Conservation (phyloP, 2,329 filamentous ascomycete genomes). For the Ascochyta pisi region DNA sequence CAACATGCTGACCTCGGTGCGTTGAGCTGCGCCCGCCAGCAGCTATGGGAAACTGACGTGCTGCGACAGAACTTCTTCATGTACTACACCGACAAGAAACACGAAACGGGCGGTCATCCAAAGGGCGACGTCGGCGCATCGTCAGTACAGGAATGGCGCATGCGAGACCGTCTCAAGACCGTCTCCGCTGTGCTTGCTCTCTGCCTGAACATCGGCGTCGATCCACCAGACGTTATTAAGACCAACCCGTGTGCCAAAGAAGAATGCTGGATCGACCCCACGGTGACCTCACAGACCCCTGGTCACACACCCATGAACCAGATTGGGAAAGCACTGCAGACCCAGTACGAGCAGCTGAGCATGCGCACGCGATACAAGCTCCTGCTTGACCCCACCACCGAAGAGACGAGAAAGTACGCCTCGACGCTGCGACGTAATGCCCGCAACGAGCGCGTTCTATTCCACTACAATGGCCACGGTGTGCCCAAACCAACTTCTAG, state of each 20-base stretch:
- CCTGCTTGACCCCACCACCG: constrained; percentile 92
- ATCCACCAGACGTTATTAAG: constrained; percentile 95
- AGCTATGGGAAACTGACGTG: constrained; percentile 13
- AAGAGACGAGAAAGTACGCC: constrained; percentile 97
- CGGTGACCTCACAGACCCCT: constrained; percentile 72
- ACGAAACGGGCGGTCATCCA: constrained; percentile 91
- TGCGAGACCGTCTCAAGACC: constrained; percentile 95
- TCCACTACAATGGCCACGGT: constrained; percentile 98
- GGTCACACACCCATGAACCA: constrained; percentile 84
- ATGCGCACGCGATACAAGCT: constrained; percentile 98
- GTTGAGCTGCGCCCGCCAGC: constrained; percentile 43
- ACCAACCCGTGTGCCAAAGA: constrained; percentile 91
- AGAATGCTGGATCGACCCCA: constrained; percentile 96
- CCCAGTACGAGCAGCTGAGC: constrained; percentile 94
- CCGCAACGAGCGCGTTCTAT: constrained; percentile 93
- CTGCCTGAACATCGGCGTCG: constrained; percentile 96
- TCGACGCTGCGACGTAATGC: constrained; percentile 88
- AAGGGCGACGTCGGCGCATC: constrained; percentile 62
- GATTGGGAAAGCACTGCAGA: constrained; percentile 94
- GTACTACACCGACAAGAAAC: constrained; percentile 98
- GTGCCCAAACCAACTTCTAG: constrained; percentile 95
- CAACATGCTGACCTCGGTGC: constrained; percentile 79
- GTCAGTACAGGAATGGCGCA: constrained; percentile 90
- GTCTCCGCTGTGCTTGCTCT: constrained; percentile 93
- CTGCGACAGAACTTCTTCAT: constrained; percentile 88